Percentiles rank a stretch among this genome's conserved stretches.
phyloP scores from a whole-genome alignment of 2,329 filamentous ascomycete species.

The Arthrocladium fulminans region DNA sequence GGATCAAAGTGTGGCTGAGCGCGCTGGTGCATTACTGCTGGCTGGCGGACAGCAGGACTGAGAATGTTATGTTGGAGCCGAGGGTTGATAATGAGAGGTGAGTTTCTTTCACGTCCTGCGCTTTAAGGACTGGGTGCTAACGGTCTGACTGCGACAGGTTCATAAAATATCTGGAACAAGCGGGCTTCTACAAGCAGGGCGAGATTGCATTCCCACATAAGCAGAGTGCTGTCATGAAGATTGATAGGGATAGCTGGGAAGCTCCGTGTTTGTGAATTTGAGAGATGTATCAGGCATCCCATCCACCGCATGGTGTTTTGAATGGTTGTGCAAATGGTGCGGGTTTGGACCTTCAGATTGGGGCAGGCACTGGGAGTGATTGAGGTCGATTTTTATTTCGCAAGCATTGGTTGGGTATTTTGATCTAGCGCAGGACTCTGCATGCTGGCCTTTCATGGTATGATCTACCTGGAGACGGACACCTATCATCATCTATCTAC shows the following conservation, averaged over 20 bases:
- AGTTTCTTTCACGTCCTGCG: conserved; percentile 27
- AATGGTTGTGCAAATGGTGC: no score
- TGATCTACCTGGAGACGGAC: no score
- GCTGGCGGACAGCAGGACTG: conserved; percentile 67
- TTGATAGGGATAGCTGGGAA: conserved; percentile 71
- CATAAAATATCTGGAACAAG: conserved; percentile 58
- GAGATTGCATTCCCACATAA: conserved; percentile 88
- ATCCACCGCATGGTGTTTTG: neutral
- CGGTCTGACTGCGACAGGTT: conserved; percentile 44
- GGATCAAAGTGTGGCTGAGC: conserved; percentile 71
- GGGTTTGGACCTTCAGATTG: no score
- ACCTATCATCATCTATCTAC: no score
- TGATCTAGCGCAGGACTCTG: no score
- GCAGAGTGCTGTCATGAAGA: conserved; percentile 75
- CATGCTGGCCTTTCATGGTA: no score
- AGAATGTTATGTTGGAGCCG: conserved; percentile 77
- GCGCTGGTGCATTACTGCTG: conserved; percentile 82
- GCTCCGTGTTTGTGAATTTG: conserved; percentile 50
- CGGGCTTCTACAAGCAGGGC: conserved; percentile 77
- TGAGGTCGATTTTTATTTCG: no score
- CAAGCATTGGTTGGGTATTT: no score
- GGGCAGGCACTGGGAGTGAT: no score
- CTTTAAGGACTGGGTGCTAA: neutral
- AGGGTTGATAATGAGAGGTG: conserved; percentile 85
- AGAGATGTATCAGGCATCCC: neutral